Evolutionary conservation across 495 filamentous ascomycete genomes (phyloP), one percentile per base, ranked within the genome.

Genomic region (Corynascus novoguineensis): DNA sequence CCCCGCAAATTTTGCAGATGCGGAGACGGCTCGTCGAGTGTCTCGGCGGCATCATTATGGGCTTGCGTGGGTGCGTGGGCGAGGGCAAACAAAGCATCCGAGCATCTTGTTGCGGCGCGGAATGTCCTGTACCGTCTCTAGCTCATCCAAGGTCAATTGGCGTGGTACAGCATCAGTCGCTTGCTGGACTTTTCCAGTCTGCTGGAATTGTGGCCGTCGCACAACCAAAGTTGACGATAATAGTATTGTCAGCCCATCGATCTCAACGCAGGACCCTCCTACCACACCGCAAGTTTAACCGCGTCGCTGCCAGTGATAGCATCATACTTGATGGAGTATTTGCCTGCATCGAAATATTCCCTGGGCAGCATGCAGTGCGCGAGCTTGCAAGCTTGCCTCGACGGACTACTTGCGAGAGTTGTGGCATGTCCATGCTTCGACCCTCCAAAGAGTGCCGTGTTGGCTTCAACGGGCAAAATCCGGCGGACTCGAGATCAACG

Each of bases 401-500:
- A n/a, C n/a, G n/a, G n/a, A n/a, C n/a, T n/a, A n/a, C n/a, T n/a
- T n/a, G n/a, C n/a, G n/a, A n/a, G n/a, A n/a, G n/a, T n/a, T n/a
- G n/a, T n/a, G n/a, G n/a, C n/a, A n/a, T n/a, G n/a, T n/a, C n/a
- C n/a, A n/a, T n/a, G n/a, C n/a, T n/a, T n/a, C n/a, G n/a, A n/a
- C n/a, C n/a, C n/a, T n/a, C 59, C 61, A 62, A 60, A 48, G 19
- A 17, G 27, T 59, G 35, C 40, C 55, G 15, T 46, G 51, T 35
- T 45, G 57, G 48, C 42, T 32, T 48, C 47, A 48, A 62, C 63
- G 65, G 65, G 62, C 65, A 67, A 47, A 67, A 67, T 60, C 42
- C 59, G 42, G 45, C 27, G 38, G 35, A 57, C 51, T 55, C 59
- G 56, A 54, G 34, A 28, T 51, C 32, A 40, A 50, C 19, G 21